Evolutionary conservation across 2,329 filamentous ascomycete genomes (phyloP).

Genomic region (Botrytis medusae): DNA sequence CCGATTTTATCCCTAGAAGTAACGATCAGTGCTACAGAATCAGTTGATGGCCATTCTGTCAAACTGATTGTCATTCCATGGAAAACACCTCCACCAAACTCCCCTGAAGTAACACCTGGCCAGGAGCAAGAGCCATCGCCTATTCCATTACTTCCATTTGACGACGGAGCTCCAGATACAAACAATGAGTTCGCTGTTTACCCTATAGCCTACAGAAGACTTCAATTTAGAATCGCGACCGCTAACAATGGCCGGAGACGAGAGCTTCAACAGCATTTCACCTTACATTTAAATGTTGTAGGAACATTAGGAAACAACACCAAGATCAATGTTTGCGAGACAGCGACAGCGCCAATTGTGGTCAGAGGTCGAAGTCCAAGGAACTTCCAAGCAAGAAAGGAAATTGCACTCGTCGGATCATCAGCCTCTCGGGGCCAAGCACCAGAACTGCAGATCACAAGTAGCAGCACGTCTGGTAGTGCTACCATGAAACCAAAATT

Average conservation of each 20-base stretch:
- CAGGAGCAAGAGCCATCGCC: constrained; percentile 83
- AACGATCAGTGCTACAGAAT: constrained; percentile 88
- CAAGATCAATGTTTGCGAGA: constrained; percentile 79
- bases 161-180: constrained; percentile 44
- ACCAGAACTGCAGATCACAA: constrained; percentile 37
- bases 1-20: constrained; percentile 82
- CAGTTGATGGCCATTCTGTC: constrained; percentile 86
- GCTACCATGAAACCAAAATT: constrained; percentile 30
- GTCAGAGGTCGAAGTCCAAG: constrained; percentile 89
- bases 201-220: constrained; percentile 87
- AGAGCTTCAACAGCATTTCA: constrained; percentile 94
- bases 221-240: constrained; percentile 92
- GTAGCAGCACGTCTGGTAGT: constrained; percentile 30
- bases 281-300: constrained; percentile 81
- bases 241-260: constrained; percentile 94
- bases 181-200: constrained; percentile 78
- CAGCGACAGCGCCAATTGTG: constrained; percentile 86
- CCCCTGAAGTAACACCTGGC: constrained; percentile 62
- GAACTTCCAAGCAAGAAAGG: constrained; percentile 93
- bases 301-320: constrained; percentile 81
- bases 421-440: constrained; percentile 40
- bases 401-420: constrained; percentile 67
- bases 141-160: constrained; percentile 70
- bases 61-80: constrained; percentile 96
- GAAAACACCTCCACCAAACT: constrained; percentile 88